Base-by-base conservation (phyloP, 805 yeast species). In the Zygosaccharomyces gambellarensis region DNA sequence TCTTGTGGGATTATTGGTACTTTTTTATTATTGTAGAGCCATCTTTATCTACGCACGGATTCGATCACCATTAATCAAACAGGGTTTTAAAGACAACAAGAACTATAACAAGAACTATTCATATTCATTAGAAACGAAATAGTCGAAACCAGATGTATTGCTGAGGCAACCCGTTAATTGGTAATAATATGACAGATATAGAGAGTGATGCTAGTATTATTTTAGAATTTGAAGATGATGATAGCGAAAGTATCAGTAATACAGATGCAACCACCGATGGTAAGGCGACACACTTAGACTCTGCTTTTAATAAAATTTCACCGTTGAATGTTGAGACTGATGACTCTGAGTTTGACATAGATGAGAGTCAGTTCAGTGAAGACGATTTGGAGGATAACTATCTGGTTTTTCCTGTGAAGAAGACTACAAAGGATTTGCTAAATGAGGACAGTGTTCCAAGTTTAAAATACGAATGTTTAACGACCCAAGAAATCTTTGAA, bases 401-500 rank as follows among this genome's bases (percentile, higher is more conserved):
- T 28, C 45, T 48, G 25, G 45, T 44, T 12, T 44, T 44, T n/a
- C 61, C 59, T 7, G 23, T 49, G 5, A 44, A 53, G n/a, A 48
- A 40, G 11, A 38, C 43, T 4, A 39, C 32, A 6, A 53, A 48
- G 38, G 58, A 51, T 38, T 47, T 48, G 27, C 38, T 54, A 6
- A 47, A 51, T 39, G 61, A 62, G 47, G 60, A 59, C 14, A 47
- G 55, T 14, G 54, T 57, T 9, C 61, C 64, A 7, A 55, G 58
- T 42, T 48, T 66, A 28, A 55, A 56, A 32, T 66, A 64, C 45
- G 64, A 63, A 40, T 62, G 67, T 10, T 54, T 66, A 12, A 68
- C 75, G 0, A 67, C 73, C 0, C 55, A 58, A 10, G 70, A 67
- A 25, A 59, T 66, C 10, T 63, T 56, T 43, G 55, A 64, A n/a